Percentiles rank a stretch among this genome's conserved stretches.
Conservation (phyloP, 352 stramenopile species). For the Globisporangium radiosum region DNA sequence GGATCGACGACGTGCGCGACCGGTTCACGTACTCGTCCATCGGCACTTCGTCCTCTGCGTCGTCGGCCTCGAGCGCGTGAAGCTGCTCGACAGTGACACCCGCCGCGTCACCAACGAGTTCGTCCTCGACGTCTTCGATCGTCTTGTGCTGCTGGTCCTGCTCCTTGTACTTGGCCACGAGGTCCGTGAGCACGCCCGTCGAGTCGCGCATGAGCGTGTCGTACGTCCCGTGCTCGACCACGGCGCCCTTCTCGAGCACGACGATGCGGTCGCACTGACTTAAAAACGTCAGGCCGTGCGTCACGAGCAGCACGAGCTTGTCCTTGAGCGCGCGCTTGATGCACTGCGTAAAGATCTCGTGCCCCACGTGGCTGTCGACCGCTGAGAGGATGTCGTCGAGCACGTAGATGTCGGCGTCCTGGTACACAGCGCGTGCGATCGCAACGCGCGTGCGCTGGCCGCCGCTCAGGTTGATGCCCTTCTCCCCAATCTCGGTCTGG, state of each 20-base stretch:
- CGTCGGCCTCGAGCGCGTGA: conserved; percentile 15
- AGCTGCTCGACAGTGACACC: background rate
- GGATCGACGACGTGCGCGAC: conserved; percentile 44
- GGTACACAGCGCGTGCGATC: conserved; percentile 93
- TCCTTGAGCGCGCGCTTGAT: conserved; percentile 83
- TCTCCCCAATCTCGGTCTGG: conserved; percentile 96
- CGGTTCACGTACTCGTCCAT: conserved; percentile 37
- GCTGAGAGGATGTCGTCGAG: conserved; percentile 96
- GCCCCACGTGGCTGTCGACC: conserved; percentile 95
- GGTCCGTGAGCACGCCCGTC: conserved; percentile 58
- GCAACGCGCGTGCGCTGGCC: conserved; percentile 93
- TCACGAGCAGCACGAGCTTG: conserved; percentile 93
- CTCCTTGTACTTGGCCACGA: conserved; percentile 56
- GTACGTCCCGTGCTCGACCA: conserved; percentile 81
- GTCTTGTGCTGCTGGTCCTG: conserved; percentile 38
- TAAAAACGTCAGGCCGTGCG: conserved; percentile 82
- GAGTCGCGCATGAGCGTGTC: conserved; percentile 52
- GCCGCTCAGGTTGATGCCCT: conserved; percentile 96
- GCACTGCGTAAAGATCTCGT: conserved; percentile 93
- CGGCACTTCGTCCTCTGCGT: conserved; percentile 13
- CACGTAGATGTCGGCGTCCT: conserved; percentile 92
- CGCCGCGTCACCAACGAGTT: conserved; percentile 10
- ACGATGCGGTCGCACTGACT: conserved; percentile 52
- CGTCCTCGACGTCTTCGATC: conserved; percentile 33
- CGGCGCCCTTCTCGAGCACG: conserved; percentile 53